These are phyloP conservation scores for Suillus bovinus DNA, from an alignment of 768 basidiomycete genomes.

Conservation along the genomic window DNA sequence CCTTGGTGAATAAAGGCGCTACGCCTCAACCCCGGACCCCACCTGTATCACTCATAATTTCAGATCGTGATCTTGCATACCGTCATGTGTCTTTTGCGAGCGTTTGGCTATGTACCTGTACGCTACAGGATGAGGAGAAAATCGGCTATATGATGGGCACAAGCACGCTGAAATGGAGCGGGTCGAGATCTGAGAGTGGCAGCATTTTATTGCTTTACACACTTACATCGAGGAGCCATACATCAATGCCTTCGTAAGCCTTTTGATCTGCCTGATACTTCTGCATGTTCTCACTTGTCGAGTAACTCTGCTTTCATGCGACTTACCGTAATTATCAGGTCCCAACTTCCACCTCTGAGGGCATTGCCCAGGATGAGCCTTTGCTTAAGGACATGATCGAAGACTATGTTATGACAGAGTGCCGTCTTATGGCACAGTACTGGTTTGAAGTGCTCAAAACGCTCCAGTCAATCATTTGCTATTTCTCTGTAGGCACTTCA, in stretches of 20 bases:
- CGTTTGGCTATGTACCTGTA: too few relatives aligned
- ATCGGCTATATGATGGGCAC: neutral
- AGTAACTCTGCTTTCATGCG: neutral
- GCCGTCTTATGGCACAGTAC: conserved; percentile 4
- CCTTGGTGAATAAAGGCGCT: too few relatives aligned
- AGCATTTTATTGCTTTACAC: neutral
- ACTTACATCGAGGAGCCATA: neutral
- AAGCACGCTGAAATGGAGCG: neutral
- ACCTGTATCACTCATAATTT: too few relatives aligned
- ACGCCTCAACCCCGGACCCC: too few relatives aligned
- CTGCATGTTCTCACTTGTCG: neutral
- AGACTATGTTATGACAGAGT: neutral
- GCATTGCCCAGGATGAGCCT: neutral
- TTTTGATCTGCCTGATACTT: neutral
- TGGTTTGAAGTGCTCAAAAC: conserved; percentile 10
- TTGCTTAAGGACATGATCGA: neutral
- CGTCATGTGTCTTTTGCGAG: too few relatives aligned
- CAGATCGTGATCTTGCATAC: too few relatives aligned
- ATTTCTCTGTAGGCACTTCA: neutral
- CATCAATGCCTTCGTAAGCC: neutral
- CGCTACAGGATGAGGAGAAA: neutral
- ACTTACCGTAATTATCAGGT: neutral
- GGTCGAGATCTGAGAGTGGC: neutral
- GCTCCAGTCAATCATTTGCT: conserved; percentile 3
- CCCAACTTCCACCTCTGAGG: neutral